Percentiles rank a stretch among this genome's conserved stretches.
Conservation (phyloP, 192 early-diverging fungal species). For the Martensiomyces pterosporus region DNA sequence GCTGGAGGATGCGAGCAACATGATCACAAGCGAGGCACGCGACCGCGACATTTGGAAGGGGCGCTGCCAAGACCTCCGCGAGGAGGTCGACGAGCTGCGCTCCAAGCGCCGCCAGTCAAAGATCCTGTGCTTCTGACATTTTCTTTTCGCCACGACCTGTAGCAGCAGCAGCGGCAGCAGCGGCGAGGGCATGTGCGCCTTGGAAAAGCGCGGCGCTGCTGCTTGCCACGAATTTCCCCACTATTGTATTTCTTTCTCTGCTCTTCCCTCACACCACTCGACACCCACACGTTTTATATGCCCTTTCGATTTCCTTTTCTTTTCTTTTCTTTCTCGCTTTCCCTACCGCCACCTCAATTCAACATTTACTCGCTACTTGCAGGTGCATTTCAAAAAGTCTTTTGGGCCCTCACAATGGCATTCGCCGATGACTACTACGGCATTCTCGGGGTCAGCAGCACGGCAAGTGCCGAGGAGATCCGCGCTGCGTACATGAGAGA, state of each 20-base stretch:
- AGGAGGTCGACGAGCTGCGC: conserved; percentile 37
- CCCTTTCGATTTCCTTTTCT: conserved; percentile 1
- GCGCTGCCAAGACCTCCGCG: conserved; percentile 40
- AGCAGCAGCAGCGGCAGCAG: too few species aligned
- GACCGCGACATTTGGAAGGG: conserved; percentile 47
- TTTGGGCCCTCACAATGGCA: too few species aligned
- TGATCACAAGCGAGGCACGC: conserved; percentile 34
- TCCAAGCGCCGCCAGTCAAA: conserved; percentile 29
- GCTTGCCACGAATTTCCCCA: background rate
- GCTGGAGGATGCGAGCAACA: conserved; percentile 32
- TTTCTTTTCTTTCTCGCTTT: background rate
- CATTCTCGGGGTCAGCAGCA: conserved; percentile 56
- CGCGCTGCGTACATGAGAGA: conserved; percentile 77
- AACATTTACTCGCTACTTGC: too few species aligned
- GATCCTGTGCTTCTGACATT: conserved; percentile 33
- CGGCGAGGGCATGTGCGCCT: too few species aligned
- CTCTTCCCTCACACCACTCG: too few species aligned
- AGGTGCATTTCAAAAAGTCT: too few species aligned
- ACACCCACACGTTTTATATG: background rate
- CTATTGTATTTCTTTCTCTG: background rate
- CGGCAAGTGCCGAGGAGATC: conserved; percentile 62
- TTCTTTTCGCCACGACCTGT: background rate
- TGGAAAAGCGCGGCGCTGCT: too few species aligned
- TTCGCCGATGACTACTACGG: conserved; percentile 67
- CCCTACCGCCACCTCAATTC: background rate